phyloP scores from a whole-genome alignment of 176 grass and related monocot species.

The Avena sativa region DNA sequence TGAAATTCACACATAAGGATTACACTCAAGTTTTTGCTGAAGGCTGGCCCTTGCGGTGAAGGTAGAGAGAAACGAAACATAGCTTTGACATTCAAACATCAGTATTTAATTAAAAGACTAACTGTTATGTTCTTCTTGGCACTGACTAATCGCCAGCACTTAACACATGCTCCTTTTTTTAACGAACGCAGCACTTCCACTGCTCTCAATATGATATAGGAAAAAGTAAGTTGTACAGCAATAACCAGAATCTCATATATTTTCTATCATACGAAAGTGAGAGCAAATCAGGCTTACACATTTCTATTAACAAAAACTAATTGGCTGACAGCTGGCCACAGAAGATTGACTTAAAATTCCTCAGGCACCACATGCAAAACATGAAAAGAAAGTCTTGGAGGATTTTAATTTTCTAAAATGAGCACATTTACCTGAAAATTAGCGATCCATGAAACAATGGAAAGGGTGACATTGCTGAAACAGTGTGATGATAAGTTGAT shows the following conservation, averaged over 20 bases:
- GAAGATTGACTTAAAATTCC: neutral
- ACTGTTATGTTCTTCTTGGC: neutral
- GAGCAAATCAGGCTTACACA: too few relatives aligned
- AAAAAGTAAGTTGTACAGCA: neutral
- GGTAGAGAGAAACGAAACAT: constrained; percentile 74
- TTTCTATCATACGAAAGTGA: neutral
- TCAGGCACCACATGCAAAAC: neutral
- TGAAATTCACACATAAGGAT: constrained; percentile 26
- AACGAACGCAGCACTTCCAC: neutral
- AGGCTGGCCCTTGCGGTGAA: constrained; percentile 60
- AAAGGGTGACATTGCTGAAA: neutral
- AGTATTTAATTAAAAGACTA: neutral
- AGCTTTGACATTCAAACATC: constrained; percentile 70
- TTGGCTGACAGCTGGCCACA: neutral
- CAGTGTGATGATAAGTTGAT: neutral
- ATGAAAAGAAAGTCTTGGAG: neutral
- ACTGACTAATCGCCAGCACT: neutral
- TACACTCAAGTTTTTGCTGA: constrained; percentile 67
- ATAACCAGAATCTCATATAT: neutral
- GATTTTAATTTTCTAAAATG: neutral
- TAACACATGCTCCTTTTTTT: neutral
- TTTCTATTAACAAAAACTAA: too few relatives aligned
- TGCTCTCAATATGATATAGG: neutral
- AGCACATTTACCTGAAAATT: neutral
- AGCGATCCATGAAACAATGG: neutral